phyloP scores from a whole-genome alignment of 106 monocot genomes.

The Acorus calamus region DNA sequence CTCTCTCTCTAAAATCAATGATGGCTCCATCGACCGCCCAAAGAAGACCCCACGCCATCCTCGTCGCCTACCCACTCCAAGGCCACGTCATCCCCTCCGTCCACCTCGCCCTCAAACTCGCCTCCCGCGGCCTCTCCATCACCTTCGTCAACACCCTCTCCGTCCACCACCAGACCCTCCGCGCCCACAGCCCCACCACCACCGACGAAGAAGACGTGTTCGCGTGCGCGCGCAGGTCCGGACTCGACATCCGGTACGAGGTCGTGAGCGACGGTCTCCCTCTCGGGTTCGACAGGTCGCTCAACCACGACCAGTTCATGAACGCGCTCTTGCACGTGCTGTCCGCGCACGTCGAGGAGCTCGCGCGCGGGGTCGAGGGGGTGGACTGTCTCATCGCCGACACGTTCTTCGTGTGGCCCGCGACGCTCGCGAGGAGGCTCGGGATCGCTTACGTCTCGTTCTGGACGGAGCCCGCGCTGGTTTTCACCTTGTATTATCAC shows the following conservation, averaged over 20 bases:
- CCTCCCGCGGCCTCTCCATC: slow-evolving; percentile 40
- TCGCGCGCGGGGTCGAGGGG: slow-evolving; percentile 7
- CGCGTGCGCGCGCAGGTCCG: slow-evolving; percentile 13
- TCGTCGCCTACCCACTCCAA: slow-evolving; percentile 67
- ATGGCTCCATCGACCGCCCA: neutral
- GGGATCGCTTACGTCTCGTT: slow-evolving; percentile 46
- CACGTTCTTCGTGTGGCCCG: slow-evolving; percentile 78
- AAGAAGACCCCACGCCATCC: slow-evolving; percentile 34
- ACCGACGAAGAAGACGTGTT: slow-evolving; percentile 19
- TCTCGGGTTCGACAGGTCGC: slow-evolving; percentile 40
- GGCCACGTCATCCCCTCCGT: slow-evolving; percentile 70
- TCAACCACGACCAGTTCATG: slow-evolving; percentile 51
- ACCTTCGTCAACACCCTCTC: slow-evolving; percentile 74
- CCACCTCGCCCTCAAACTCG: slow-evolving; percentile 56
- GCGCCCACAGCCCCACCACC: neutral
- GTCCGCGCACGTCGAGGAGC: slow-evolving; percentile 33
- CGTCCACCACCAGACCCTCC: slow-evolving; percentile 34
- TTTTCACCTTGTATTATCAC: slow-evolving; percentile 62
- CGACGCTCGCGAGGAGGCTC: slow-evolving; percentile 31
- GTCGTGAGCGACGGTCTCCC: slow-evolving; percentile 59
- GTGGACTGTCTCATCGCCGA: slow-evolving; percentile 35
- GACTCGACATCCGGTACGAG: slow-evolving; percentile 66
- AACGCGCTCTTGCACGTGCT: slow-evolving; percentile 20
- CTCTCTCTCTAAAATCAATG: slow-evolving; percentile 1
- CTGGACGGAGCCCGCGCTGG: slow-evolving; percentile 76